Percentiles rank a stretch among this genome's conserved stretches.
These are phyloP conservation scores for Cystofilobasidium macerans DNA, from an alignment of 768 basidiomycete genomes.

Conservation along the genomic window DNA sequence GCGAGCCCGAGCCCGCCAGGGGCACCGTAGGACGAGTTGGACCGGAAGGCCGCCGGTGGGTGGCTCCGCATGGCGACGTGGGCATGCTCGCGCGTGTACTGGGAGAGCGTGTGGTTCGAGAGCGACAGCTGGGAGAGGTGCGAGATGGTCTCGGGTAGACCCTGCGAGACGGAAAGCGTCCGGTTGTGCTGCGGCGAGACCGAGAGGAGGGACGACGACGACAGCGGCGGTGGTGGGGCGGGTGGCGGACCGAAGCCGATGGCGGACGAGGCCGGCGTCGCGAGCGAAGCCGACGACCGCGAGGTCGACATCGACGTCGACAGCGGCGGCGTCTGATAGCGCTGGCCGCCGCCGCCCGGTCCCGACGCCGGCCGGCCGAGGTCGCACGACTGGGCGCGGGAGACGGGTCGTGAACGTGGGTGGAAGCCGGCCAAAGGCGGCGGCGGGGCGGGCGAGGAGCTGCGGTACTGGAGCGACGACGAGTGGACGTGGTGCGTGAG, in stretches of 20 bases:
- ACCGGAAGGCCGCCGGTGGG: constrained; percentile 39
- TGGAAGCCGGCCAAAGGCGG: too few relatives aligned
- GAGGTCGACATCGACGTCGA: constrained; percentile 19
- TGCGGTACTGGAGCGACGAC: constrained; percentile 2
- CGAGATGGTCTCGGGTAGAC: constrained; percentile 72
- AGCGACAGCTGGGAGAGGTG: constrained; percentile 74
- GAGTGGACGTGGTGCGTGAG: constrained; percentile 6
- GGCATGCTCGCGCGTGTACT: constrained; percentile 77
- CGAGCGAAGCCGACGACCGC: constrained; percentile 3
- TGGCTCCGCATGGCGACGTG: constrained; percentile 88
- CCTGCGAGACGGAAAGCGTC: constrained; percentile 46
- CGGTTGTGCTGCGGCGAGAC: constrained; percentile 10
- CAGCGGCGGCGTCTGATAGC: constrained; percentile 10
- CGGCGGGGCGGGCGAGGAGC: background rate
- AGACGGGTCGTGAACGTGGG: background rate
- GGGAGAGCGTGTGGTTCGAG: constrained; percentile 87
- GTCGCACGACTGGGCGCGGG: background rate
- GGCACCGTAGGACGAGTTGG: background rate
- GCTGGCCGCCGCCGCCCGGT: background rate
- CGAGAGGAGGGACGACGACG: background rate
- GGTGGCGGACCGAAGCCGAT: background rate
- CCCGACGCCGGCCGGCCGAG: background rate
- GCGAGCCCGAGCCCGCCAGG: background rate
- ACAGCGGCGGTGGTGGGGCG: too few relatives aligned
- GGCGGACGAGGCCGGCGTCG: constrained; percentile 6